These are phyloP conservation scores for Paecilomyces sp. DNA, from an alignment of 2,329 filamentous ascomycete species.

Conservation along the genomic window DNA sequence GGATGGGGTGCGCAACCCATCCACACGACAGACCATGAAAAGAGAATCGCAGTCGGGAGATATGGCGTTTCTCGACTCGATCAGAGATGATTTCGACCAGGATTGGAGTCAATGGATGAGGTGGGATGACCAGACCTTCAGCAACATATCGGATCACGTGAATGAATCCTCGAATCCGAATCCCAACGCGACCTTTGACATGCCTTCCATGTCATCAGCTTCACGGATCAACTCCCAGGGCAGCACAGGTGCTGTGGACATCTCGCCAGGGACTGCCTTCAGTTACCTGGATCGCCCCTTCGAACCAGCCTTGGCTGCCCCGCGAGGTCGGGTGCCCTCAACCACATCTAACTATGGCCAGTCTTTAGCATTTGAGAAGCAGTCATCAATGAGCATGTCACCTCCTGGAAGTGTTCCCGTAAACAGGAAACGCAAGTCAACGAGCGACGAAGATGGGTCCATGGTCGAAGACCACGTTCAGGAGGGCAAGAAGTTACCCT, in stretches of 20 bases:
- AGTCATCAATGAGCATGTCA: conserved; percentile 13
- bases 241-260: conserved; percentile 14
- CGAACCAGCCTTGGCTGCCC: conserved; percentile 9
- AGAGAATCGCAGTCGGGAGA: conserved; percentile 11
- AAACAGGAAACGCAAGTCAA: conserved; percentile 63
- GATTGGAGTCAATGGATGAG: conserved; percentile 41
- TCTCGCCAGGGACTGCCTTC: conserved; percentile 25
- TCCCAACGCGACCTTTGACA: conserved; percentile 12
- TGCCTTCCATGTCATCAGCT: conserved; percentile 14
- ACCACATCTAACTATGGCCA: conserved; percentile 1
- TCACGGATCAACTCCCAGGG: conserved; percentile 15
- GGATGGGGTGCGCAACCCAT: neutral
- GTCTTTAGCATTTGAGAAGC: conserved; percentile 5
- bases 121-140: conserved; percentile 34
- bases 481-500: conserved; percentile 47
- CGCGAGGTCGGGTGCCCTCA: neutral
- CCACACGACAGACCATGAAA: conserved; percentile 3
- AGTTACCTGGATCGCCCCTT: conserved; percentile 21
- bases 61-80: conserved; percentile 12
- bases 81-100: conserved; percentile 22
- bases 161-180: conserved; percentile 15
- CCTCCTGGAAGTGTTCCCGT: conserved; percentile 16
- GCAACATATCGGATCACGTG: conserved; percentile 19
- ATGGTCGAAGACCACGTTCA: conserved; percentile 38
- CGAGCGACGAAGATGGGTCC: conserved; percentile 42